Conservation (phyloP, 1,139 yeast species). For the Pneumocystis carinii region DNA sequence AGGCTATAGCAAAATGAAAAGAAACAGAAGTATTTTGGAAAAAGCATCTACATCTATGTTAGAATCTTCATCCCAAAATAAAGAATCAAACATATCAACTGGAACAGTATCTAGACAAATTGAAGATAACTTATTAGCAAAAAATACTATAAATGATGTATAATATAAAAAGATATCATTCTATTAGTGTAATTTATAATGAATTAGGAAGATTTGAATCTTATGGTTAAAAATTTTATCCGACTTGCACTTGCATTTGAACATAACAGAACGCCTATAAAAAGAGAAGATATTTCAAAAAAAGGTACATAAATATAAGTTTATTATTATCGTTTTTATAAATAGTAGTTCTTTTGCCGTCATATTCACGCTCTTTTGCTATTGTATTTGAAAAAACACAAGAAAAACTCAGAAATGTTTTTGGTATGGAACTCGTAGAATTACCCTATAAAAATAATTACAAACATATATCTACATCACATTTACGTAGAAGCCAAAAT, state of each 20-base stretch:
- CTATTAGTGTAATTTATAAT: neutral
- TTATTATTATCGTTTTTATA: neutral
- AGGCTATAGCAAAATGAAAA: neutral
- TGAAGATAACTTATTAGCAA: neutral
- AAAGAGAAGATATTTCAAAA: slow-evolving; percentile 12
- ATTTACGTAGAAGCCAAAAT: slow-evolving; percentile 5
- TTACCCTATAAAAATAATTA: slow-evolving; percentile 12
- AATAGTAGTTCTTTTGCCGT: neutral
- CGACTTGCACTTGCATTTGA: slow-evolving; percentile 14
- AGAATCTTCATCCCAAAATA: neutral
- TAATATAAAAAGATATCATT: neutral
- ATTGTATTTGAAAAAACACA: slow-evolving; percentile 13
- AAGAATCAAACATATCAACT: neutral
- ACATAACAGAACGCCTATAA: slow-evolving; percentile 11
- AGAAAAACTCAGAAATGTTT: slow-evolving; percentile 5
- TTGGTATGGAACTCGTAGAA: slow-evolving; percentile 15
- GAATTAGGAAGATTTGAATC: slow-evolving; percentile 7
- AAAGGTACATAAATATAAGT: slow-evolving; percentile 6
- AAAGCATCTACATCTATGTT: neutral
- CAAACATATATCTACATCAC: slow-evolving; percentile 9
- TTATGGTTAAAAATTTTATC: slow-evolving; percentile 15
- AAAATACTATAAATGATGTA: neutral
- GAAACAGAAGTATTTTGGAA: neutral
- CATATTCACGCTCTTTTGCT: slow-evolving; percentile 11
- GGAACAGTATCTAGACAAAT: neutral